phyloP scores from a whole-genome alignment of 371 early-diverging fungal species.

The Mucor indicus region DNA sequence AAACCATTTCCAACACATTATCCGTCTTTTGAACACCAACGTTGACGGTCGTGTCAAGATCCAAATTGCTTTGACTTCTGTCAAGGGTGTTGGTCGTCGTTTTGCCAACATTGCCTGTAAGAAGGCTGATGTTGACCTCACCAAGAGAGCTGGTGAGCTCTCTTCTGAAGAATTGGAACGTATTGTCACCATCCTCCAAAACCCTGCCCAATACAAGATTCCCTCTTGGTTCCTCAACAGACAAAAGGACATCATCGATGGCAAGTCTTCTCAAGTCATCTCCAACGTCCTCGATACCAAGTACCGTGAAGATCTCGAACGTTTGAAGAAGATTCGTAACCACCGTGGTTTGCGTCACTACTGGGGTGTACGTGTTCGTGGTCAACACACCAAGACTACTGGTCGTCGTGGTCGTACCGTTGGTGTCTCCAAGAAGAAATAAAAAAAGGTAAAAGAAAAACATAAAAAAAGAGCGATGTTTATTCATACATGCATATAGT shows the following conservation, averaged over 20 bases:
- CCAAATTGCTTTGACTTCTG: slow-evolving; percentile 95
- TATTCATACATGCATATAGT: too few relatives aligned
- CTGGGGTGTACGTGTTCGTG: slow-evolving; percentile 95
- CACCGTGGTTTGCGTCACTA: slow-evolving; percentile 96
- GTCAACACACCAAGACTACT: slow-evolving; percentile 98
- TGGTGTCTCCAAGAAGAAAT: slow-evolving; percentile 98
- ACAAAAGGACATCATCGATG: slow-evolving; percentile 96
- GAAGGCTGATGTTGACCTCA: slow-evolving; percentile 96
- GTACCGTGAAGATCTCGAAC: slow-evolving; percentile 96
- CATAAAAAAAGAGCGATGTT: too few relatives aligned
- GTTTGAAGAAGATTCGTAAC: slow-evolving; percentile 95
- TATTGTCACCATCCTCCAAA: slow-evolving; percentile 87
- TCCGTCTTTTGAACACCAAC: slow-evolving; percentile 99
- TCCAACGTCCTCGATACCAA: slow-evolving; percentile 95
- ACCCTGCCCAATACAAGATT: slow-evolving; percentile 96
- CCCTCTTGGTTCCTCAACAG: slow-evolving; percentile 99
- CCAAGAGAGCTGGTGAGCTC: slow-evolving; percentile 98
- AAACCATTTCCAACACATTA: slow-evolving; percentile 93
- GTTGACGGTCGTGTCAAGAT: slow-evolving; percentile 97
- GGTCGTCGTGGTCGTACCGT: slow-evolving; percentile 97
- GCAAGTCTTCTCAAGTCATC: slow-evolving; percentile 92
- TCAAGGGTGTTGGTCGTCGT: slow-evolving; percentile 99
- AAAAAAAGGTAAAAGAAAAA: too few relatives aligned
- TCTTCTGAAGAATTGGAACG: slow-evolving; percentile 91
- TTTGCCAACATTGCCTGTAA: slow-evolving; percentile 97